A percentile compares a stretch with the other conserved stretches of the same genome.
Evolutionary conservation across 192 early-diverging fungal species (phyloP).

Genomic region (Backusella circina): DNA sequence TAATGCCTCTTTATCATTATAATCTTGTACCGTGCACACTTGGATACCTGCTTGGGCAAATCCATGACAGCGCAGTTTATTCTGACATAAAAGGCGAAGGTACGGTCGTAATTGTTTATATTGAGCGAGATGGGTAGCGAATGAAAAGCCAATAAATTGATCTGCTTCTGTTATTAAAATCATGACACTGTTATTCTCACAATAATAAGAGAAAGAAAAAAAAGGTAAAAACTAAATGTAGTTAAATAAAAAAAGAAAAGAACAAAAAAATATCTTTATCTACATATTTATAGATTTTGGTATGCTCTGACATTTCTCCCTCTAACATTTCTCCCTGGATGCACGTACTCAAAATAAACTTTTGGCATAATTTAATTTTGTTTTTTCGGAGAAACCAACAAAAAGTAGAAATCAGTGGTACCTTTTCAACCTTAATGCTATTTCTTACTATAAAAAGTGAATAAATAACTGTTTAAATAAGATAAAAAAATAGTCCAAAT

Average conservation of each 20-base stretch:
- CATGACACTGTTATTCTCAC: neutral
- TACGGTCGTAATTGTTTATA: constrained; percentile 8
- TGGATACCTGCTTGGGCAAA: constrained; percentile 19
- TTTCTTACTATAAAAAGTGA: too few species aligned
- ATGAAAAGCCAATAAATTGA: constrained; percentile 21
- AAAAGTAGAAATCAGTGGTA: neutral
- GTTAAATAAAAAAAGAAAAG: neutral
- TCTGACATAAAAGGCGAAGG: constrained; percentile 17
- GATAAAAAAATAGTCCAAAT: too few species aligned
- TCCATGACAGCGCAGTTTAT: constrained; percentile 12
- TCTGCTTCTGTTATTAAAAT: constrained; percentile 32
- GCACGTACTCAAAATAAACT: neutral
- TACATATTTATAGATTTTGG: neutral
- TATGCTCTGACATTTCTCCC: neutral
- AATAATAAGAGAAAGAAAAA: neutral
- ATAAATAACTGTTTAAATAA: too few species aligned
- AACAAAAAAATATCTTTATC: neutral
- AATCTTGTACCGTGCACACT: constrained; percentile 13
- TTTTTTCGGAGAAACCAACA: neutral
- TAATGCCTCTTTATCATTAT: constrained; percentile 15
- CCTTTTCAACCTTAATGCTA: neutral
- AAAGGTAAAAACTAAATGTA: neutral
- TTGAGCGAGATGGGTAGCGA: constrained; percentile 20
- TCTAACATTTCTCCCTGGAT: neutral
- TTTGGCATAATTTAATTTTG: neutral